A percentile compares a stretch with the other conserved stretches of the same genome.
These are phyloP conservation scores for Eucalyptus regnans DNA, from an alignment of 345 rosid species.

Conservation along the genomic window DNA sequence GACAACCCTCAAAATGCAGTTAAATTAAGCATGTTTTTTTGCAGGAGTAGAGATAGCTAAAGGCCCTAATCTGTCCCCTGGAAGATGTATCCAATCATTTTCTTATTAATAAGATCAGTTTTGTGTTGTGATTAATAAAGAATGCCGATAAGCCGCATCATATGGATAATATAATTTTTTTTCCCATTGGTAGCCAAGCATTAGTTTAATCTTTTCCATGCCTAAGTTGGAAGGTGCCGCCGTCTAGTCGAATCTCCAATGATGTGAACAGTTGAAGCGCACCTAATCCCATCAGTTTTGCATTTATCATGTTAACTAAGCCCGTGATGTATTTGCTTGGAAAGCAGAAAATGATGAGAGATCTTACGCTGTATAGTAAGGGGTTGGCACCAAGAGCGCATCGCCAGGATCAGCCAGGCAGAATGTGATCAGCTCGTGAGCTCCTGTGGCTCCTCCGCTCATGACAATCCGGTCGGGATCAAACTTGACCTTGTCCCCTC, in stretches of 20 bases:
- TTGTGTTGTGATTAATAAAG: background rate
- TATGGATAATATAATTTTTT: background rate
- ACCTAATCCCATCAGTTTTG: background rate
- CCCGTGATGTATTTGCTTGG: background rate
- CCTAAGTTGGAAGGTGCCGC: background rate
- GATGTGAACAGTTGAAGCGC: background rate
- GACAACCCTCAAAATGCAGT: too few species aligned
- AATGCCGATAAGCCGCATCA: background rate
- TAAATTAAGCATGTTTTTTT: background rate
- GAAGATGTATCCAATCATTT: background rate
- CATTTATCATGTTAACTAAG: background rate
- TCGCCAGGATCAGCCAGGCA: constrained; percentile 92
- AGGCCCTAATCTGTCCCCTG: background rate
- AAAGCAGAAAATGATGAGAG: background rate
- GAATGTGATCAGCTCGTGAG: constrained; percentile 70
- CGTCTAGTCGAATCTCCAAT: background rate
- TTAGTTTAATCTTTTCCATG: background rate
- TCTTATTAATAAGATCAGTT: background rate
- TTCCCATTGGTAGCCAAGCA: background rate
- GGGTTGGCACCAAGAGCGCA: constrained; percentile 88
- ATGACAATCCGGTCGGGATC: constrained; percentile 82
- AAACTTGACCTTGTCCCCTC: constrained; percentile 49
- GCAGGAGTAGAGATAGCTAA: background rate
- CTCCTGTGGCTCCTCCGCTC: constrained; percentile 98
- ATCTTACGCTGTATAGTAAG: constrained; percentile 91